Evolutionary conservation across 2,329 filamentous ascomycete species (phyloP).

Genomic region (Exophiala bonariae): DNA sequence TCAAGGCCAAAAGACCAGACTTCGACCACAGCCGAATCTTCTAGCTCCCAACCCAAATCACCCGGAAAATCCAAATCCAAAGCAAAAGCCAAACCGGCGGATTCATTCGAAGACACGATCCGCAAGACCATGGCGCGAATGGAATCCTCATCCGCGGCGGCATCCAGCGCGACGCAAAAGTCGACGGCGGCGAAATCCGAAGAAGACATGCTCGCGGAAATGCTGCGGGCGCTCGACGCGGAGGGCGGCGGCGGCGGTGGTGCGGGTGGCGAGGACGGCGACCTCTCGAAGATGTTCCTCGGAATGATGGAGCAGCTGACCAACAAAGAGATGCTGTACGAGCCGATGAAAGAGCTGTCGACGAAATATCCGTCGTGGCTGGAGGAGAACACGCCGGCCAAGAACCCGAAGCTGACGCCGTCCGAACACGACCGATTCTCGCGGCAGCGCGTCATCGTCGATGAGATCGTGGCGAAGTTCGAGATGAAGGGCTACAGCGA

Average conservation of each 20-base stretch:
- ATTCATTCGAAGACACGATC: conserved; percentile 83
- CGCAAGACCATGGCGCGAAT: conserved; percentile 93
- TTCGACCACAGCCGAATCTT: not conserved
- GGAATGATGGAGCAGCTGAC: conserved; percentile 99
- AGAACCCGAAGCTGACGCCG: conserved; percentile 57
- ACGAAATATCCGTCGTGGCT: conserved; percentile 93
- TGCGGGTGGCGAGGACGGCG: conserved; percentile 62
- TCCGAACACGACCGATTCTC: conserved; percentile 80
- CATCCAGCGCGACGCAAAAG: conserved; percentile 67
- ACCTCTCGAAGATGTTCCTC: conserved; percentile 91
- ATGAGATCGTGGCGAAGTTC: conserved; percentile 86
- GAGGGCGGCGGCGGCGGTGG: conserved; percentile 57
- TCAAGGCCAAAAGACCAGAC: conserved; percentile 17
- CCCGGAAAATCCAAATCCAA: conserved; percentile 35
- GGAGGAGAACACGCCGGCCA: conserved; percentile 61
- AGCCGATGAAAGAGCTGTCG: conserved; percentile 96
- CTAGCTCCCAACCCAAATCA: conserved; percentile 21
- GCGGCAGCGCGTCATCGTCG: conserved; percentile 75
- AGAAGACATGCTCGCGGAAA: conserved; percentile 85
- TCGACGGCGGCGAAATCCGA: conserved; percentile 59
- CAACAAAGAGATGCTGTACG: conserved; percentile 96
- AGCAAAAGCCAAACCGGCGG: conserved; percentile 31
- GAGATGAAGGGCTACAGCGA: conserved; percentile 81
- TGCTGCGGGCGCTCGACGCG: conserved; percentile 83
- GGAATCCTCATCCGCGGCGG: conserved; percentile 83